Conservation (phyloP, 176 grass and related monocot species). For the Phoenix roebelenii region DNA sequence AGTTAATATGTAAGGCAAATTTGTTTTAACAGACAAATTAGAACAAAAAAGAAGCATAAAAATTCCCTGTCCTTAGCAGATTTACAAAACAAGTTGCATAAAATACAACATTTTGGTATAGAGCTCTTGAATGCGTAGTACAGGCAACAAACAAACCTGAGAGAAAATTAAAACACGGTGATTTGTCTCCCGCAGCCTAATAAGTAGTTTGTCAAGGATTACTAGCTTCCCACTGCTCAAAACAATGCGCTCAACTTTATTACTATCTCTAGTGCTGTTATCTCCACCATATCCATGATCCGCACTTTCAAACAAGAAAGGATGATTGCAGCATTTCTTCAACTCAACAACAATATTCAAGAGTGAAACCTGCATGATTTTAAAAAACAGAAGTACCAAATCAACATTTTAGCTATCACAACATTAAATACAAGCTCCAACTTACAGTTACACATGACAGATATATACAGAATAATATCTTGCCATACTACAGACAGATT, state of each 20-base stretch:
- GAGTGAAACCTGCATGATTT: conserved; percentile 68
- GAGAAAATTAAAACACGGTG: conserved; percentile 98
- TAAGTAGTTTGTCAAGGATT: conserved; percentile 80
- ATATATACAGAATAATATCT: too few relatives aligned
- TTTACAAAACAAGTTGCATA: too few relatives aligned
- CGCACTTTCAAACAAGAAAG: conserved; percentile 98
- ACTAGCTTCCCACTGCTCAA: conserved; percentile 98
- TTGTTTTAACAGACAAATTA: too few relatives aligned
- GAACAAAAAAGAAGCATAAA: too few relatives aligned
- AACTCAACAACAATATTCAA: conserved; percentile 97
- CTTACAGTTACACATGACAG: too few relatives aligned
- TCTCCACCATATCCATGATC: conserved; percentile 99
- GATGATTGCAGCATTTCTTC: conserved; percentile 99
- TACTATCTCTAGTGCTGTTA: conserved; percentile 55
- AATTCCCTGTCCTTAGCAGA: too few relatives aligned
- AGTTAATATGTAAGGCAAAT: too few relatives aligned
- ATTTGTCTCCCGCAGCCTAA: conserved; percentile 87
- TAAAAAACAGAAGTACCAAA: neutral
- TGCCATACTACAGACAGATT: too few relatives aligned
- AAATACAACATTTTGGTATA: too few relatives aligned
- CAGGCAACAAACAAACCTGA: conserved; percentile 11
- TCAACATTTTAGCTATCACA: too few relatives aligned
- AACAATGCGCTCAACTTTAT: conserved; percentile 93
- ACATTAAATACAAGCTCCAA: too few relatives aligned
- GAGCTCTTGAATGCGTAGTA: too few relatives aligned